These are phyloP conservation scores for Rhododendron kiyosumense DNA, from an alignment of 148 eudicot genomes.

Conservation along the genomic window DNA sequence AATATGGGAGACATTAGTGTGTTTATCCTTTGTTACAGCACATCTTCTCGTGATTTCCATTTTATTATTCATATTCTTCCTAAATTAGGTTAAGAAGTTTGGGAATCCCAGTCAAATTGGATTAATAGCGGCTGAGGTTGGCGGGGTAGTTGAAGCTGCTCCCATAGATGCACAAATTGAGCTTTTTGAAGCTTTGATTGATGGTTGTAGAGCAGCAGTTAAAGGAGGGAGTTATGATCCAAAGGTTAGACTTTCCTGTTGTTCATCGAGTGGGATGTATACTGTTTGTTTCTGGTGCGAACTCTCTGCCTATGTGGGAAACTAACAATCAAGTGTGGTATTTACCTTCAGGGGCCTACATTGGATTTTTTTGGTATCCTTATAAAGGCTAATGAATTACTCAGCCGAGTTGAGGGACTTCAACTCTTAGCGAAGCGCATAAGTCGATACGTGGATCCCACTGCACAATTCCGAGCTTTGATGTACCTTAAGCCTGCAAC, in stretches of 20 bases:
- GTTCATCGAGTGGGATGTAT: neutral
- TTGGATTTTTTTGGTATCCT: conserved; percentile 97
- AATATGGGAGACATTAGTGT: neutral
- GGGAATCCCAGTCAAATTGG: conserved; percentile 85
- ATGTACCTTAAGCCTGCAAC: conserved; percentile 90
- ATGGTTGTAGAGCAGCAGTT: conserved; percentile 90
- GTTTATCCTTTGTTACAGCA: conserved; percentile 3
- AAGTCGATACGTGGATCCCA: conserved; percentile 64
- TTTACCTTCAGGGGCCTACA: conserved; percentile 60
- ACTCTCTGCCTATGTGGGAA: neutral
- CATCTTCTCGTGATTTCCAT: neutral
- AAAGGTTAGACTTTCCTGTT: conserved; percentile 39
- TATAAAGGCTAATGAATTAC: conserved; percentile 87
- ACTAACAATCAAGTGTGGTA: conserved; percentile 1
- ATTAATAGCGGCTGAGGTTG: conserved; percentile 80
- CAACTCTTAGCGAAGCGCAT: conserved; percentile 86
- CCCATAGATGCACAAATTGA: conserved; percentile 86
- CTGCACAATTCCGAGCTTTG: conserved; percentile 77
- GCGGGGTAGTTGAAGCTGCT: conserved; percentile 89
- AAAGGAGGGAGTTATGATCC: conserved; percentile 57
- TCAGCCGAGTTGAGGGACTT: conserved; percentile 86
- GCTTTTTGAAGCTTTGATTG: conserved; percentile 81
- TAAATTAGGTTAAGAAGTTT: conserved; percentile 82
- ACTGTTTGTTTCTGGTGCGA: neutral
- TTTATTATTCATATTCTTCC: neutral